These are phyloP conservation scores for Nelumbo lutea DNA, from an alignment of 164 flowering plant genomes.

Conservation along the genomic window DNA sequence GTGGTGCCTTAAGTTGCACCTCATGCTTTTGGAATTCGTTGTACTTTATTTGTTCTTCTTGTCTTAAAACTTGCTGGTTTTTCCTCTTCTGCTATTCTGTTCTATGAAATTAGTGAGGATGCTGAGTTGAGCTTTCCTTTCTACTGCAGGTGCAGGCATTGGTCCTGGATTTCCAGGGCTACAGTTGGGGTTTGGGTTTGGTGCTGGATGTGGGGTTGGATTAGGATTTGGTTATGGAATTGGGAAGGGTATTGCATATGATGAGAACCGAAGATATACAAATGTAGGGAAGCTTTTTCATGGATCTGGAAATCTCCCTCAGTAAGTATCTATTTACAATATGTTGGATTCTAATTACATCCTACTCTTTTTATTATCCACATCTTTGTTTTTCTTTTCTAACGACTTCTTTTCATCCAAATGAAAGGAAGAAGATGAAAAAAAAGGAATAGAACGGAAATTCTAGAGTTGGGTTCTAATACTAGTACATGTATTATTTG, in stretches of 20 bases:
- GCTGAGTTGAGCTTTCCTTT: not conserved
- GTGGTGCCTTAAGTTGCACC: too few relatives aligned
- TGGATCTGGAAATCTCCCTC: constrained; percentile 36
- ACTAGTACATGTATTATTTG: too few relatives aligned
- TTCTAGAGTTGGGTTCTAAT: too few relatives aligned
- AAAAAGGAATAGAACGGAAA: too few relatives aligned
- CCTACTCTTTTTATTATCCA: too few relatives aligned
- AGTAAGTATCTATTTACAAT: constrained; percentile 38
- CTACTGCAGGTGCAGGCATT: constrained; percentile 57
- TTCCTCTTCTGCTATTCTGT: not conserved
- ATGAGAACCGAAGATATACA: constrained; percentile 48
- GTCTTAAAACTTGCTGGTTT: too few relatives aligned
- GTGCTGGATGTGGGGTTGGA: constrained; percentile 95
- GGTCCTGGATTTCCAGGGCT: constrained; percentile 90
- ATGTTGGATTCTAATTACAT: not conserved
- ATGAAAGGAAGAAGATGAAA: too few relatives aligned
- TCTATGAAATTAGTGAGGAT: not conserved
- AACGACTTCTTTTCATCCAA: too few relatives aligned
- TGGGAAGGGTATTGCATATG: constrained; percentile 80
- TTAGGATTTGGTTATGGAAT: constrained; percentile 88
- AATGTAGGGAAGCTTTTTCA: constrained; percentile 54
- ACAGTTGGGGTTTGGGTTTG: constrained; percentile 76
- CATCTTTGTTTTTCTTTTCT: not conserved
- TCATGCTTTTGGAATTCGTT: too few relatives aligned
- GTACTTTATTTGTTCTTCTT: too few relatives aligned